phyloP scores from a whole-genome alignment of 192 early-diverging fungal genomes.

The Coemansia erecta region DNA sequence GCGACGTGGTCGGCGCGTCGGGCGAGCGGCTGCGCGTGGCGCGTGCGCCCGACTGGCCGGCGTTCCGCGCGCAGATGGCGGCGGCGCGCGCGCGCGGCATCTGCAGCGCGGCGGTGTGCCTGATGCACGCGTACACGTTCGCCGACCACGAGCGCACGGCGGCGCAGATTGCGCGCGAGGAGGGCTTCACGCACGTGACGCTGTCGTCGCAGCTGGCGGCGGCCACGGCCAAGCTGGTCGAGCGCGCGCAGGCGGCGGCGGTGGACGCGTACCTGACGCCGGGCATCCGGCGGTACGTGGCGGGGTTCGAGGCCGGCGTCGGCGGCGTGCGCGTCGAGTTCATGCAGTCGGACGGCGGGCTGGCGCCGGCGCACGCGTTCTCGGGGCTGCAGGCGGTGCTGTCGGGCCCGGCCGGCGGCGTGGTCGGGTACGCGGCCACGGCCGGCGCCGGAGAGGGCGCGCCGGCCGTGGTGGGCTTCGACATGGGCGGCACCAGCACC shows the following conservation, averaged over 20 bases:
- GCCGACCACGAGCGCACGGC: constrained; percentile 77
- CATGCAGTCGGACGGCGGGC: constrained; percentile 97
- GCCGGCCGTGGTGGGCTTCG: constrained; percentile 86
- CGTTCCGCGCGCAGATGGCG: constrained; percentile 61
- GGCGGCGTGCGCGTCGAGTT: constrained; percentile 77
- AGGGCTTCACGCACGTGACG: constrained; percentile 88
- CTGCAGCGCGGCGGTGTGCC: constrained; percentile 84
- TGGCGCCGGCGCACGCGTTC: constrained; percentile 83
- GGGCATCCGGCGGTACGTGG: constrained; percentile 79
- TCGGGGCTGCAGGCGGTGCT: constrained; percentile 86
- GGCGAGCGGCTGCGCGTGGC: constrained; percentile 83
- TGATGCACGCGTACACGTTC: constrained; percentile 95
- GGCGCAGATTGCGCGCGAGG: constrained; percentile 60
- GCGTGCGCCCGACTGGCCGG: constrained; percentile 57
- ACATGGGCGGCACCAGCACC: constrained; percentile 91
- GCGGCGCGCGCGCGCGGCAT: constrained; percentile 68
- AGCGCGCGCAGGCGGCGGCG: constrained; percentile 84
- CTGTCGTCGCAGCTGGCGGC: constrained; percentile 77
- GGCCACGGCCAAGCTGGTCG: constrained; percentile 95
- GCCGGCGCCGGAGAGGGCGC: constrained; percentile 29
- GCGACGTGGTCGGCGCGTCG: constrained; percentile 37
- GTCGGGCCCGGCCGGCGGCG: constrained; percentile 94
- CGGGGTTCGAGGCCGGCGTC: constrained; percentile 72
- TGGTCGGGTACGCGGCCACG: constrained; percentile 80
- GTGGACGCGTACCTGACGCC: constrained; percentile 96